phyloP scores from a whole-genome alignment of 108 stramenopile species.

The Pseudonitzschia multistriata region DNA sequence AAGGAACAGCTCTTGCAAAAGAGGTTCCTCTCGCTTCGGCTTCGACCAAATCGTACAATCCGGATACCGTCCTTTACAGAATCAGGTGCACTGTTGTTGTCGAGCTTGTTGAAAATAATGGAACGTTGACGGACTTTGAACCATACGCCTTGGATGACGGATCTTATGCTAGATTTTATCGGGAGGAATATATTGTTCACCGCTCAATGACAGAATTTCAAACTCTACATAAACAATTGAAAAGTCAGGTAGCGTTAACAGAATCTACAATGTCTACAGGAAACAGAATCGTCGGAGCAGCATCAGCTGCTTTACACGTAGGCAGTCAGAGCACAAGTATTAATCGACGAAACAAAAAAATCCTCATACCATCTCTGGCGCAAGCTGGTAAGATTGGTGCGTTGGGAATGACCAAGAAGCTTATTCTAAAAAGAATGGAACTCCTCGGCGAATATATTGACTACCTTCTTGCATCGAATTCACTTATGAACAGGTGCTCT shows the following conservation, averaged over 20 bases:
- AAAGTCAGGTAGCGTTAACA: constrained; percentile 56
- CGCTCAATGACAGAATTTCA: constrained; percentile 81
- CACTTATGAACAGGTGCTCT: constrained; percentile 59
- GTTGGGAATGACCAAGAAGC: constrained; percentile 61
- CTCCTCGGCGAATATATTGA: constrained; percentile 69
- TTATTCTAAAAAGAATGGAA: constrained; percentile 61
- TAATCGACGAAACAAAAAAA: constrained; percentile 45
- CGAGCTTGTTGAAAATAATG: constrained; percentile 49
- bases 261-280: constrained; percentile 70
- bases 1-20: constrained; percentile 62
- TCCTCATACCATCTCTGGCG: constrained; percentile 71
- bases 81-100: constrained; percentile 67
- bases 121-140: constrained; percentile 32
- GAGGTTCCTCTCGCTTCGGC: constrained; percentile 35
- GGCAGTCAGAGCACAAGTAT: constrained; percentile 7
- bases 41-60: constrained; percentile 39
- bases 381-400: constrained; percentile 75
- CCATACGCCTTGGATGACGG: constrained; percentile 29
- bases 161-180: constrained; percentile 13
- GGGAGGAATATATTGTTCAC: constrained; percentile 81
- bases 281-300: constrained; percentile 67
- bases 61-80: constrained; percentile 57
- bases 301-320: constrained; percentile 62
- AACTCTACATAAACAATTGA: constrained; percentile 79
- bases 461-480: constrained; percentile 57